Evolutionary conservation across 768 basidiomycete genomes (phyloP).

Genomic region (Termitomyces bulborhizus): DNA sequence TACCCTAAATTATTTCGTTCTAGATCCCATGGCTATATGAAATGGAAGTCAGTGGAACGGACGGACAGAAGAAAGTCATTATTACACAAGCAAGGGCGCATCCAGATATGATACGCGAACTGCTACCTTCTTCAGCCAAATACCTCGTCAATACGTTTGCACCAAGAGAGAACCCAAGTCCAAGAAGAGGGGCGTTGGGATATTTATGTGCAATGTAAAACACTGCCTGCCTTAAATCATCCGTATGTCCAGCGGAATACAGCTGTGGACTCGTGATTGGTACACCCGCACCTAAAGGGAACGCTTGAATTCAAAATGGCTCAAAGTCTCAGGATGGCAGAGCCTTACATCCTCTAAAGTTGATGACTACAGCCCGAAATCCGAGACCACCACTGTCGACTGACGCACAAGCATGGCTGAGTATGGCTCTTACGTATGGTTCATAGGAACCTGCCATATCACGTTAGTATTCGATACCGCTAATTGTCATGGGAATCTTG

Average conservation of each 20-base stretch:
- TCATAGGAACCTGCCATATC: constrained; percentile 72
- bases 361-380: constrained; percentile 85
- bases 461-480: constrained; percentile 2
- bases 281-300: constrained; percentile 65
- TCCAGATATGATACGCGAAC: constrained; percentile 55
- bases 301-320: neutral
- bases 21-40: constrained; percentile 47
- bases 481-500: constrained; percentile 9
- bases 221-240: constrained; percentile 80
- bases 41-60: constrained; percentile 13
- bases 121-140: constrained; percentile 73
- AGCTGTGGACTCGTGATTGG: constrained; percentile 78
- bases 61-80: constrained; percentile 12
- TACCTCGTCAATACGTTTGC: constrained; percentile 89
- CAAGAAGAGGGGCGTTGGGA: constrained; percentile 78
- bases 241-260: constrained; percentile 86
- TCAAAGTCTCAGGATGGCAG: constrained; percentile 3
- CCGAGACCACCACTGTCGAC: constrained; percentile 81
- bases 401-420: constrained; percentile 66
- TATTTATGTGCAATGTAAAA: constrained; percentile 67
- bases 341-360: constrained; percentile 84
- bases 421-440: constrained; percentile 79
- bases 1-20: constrained; percentile 40
- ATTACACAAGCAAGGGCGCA: constrained; percentile 73
- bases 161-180: constrained; percentile 90